Base-by-base conservation (phyloP, 352 stramenopile genomes). In the Thalassiosira hispida region DNA sequence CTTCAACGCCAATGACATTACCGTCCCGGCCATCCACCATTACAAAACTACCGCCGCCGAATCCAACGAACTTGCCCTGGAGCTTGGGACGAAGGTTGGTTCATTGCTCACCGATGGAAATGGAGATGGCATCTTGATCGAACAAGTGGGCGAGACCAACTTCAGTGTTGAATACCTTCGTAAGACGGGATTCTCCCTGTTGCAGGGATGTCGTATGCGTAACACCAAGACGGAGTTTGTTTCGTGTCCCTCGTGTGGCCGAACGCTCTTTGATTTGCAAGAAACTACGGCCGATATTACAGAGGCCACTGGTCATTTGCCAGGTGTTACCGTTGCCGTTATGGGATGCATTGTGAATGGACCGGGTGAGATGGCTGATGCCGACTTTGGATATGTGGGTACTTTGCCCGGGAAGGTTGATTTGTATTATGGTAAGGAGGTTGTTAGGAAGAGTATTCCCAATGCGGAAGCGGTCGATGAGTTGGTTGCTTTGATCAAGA, bases 341-440 rank as follows among this genome's bases (percentile, higher is more conserved):
- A 96, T 96, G 93, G 93, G 93, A 53, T 96, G 93, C 84, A 96
- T 96, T 61, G 93, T 96, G 11, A 96, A 96, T 78, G 93, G 93
- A 57, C 91, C 92, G 49, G 93, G 93, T 65, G 93, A 96, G 68
- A 96, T 96, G 93, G 93, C 93, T 6, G 93, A 96, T 83, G 93
- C 93, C 42, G 93, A 96, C 75, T 96, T 96, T 81, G 93, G 93
- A 62, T 95, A 95, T 65, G 93, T 96, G 27, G 93, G 93, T 68
- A 93, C 89, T 16, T 73, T 93, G 61, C 91, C 92, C 29, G 92
- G 92, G 69, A 96, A 96, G 83, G 84, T 96, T 62, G 92, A 96
- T 72, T 79, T 96, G 23, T 96, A 96, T 71, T 93, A 95, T 57
- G 93, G 93, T 60, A 96, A 96, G 77, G 91, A 95, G 73, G 89